phyloP scores from a whole-genome alignment of 768 basidiomycete genomes.

The Chlorophyllum brunneum region DNA sequence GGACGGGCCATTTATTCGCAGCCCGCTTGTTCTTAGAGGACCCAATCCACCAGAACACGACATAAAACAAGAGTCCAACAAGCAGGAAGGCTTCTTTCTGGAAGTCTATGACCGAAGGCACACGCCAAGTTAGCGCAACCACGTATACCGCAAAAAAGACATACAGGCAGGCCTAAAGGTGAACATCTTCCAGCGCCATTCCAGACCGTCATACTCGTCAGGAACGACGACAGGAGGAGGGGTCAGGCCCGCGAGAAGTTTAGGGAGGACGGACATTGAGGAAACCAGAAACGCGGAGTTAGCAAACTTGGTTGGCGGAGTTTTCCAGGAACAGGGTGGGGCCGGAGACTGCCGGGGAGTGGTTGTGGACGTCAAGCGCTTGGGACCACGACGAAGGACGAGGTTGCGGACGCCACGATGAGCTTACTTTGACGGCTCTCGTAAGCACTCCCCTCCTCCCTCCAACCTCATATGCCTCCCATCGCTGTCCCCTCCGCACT shows the following conservation, averaged over 20 bases:
- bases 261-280: conserved; percentile 24
- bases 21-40: conserved; percentile 51
- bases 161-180: conserved; percentile 78
- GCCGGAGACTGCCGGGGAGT: conserved; percentile 7
- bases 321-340: not conserved
- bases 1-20: conserved; percentile 64
- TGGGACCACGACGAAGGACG: not conserved
- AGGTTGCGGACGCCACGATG: no score
- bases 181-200: conserved; percentile 71
- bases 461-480: not conserved
- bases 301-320: not conserved
- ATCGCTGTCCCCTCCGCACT: not conserved
- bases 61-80: conserved; percentile 49
- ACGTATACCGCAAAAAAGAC: conserved; percentile 21
- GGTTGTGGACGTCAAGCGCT: not conserved
- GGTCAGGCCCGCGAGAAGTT: conserved; percentile 39
- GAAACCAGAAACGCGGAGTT: not conserved
- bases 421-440: no score
- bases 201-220: conserved; percentile 66
- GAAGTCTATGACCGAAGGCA: conserved; percentile 43
- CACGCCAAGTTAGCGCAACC: not conserved
- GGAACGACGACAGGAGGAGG: conserved; percentile 54
- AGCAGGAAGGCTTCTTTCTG: conserved; percentile 60
- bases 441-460: not conserved
- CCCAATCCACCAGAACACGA: conserved; percentile 56